Evolutionary conservation across 208 protist genomes (phyloP).

Genomic region (Trypanosoma vivax): DNA sequence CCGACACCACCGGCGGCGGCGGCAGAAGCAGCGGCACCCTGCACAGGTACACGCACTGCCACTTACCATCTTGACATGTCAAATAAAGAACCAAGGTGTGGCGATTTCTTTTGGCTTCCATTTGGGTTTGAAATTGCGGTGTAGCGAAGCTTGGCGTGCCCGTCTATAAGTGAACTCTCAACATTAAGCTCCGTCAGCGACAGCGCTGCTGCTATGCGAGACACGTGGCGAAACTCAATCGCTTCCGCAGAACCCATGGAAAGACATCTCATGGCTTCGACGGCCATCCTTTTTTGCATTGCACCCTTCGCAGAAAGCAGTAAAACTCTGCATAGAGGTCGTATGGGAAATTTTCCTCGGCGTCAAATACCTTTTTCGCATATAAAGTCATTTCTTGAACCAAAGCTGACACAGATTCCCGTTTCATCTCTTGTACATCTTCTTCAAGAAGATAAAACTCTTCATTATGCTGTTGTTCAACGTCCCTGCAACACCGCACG

Average conservation of each 20-base stretch:
- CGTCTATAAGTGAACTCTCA: constrained; percentile 35
- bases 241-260: constrained; percentile 20
- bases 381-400: constrained; percentile 15
- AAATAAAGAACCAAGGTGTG: not conserved
- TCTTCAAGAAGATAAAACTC: constrained; percentile 43
- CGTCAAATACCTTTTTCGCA: constrained; percentile 10
- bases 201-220: constrained; percentile 25
- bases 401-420: constrained; percentile 7
- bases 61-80: constrained; percentile 6
- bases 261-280: constrained; percentile 46
- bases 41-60: too few relatives aligned
- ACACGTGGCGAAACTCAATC: constrained; percentile 25
- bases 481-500: constrained; percentile 21
- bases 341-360: constrained; percentile 20
- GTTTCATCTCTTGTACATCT: constrained; percentile 26
- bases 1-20: too few relatives aligned
- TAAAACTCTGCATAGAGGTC: constrained; percentile 38
- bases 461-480: not conserved
- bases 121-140: constrained; percentile 18
- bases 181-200: constrained; percentile 49
- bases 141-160: constrained; percentile 35
- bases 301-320: constrained; percentile 24
- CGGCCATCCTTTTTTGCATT: constrained; percentile 25
- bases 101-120: not conserved
- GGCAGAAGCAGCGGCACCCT: too few relatives aligned